Evolutionary conservation across 2,329 filamentous ascomycete species (phyloP), one percentile per base, ranked within the genome.

Genomic region (Fusarium papillatum): DNA sequence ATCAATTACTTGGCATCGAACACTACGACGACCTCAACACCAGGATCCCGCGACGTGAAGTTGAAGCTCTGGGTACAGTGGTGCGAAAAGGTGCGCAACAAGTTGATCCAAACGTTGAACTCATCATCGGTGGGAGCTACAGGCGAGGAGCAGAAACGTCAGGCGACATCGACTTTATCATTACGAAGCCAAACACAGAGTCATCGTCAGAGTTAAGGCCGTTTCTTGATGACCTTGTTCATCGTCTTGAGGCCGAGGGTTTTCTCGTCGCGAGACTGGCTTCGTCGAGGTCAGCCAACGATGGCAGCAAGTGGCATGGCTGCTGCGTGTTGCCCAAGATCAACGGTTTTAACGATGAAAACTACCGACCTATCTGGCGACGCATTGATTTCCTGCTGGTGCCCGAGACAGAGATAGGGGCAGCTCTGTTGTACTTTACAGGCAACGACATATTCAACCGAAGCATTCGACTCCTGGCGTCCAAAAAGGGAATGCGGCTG

Each of bases 361-460:
- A 77, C n/a, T 82, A 84, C 63, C 81, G 80, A 6, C 86, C 86
- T 0, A 82, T 90, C 1, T 98, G 95, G 95, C 90, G 95, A 11
- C 90, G 95, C 3, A 93, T 98, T 72, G 96, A 98, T 81, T 90
- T 98, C 24, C 86, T 98, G 2, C 89, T 97, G 6, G 96, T 98
- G 1, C 95, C 96, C 0, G 92, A 92, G 76, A 87, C 90, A 3
- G 93, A 98, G 83, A 88, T 95, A 63, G 96, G 96, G 2, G 96
- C 95, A 0, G 95, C 96, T 0, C 82, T 98, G 72, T 90, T 98
- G n/a, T 98, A 98, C 81, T 98, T 98, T 80, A 98, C 96, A 0
- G 96, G 96, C 1, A 97, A 98, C 77, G 96, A 98, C 81, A 93
- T 98, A 39, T 98, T 98, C 86, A 98, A 98, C 82, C 88, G 96